Percentiles rank a stretch among this genome's conserved stretches.
phyloP scores from a whole-genome alignment of 768 basidiomycete species.

The Hydnum rufescens region DNA sequence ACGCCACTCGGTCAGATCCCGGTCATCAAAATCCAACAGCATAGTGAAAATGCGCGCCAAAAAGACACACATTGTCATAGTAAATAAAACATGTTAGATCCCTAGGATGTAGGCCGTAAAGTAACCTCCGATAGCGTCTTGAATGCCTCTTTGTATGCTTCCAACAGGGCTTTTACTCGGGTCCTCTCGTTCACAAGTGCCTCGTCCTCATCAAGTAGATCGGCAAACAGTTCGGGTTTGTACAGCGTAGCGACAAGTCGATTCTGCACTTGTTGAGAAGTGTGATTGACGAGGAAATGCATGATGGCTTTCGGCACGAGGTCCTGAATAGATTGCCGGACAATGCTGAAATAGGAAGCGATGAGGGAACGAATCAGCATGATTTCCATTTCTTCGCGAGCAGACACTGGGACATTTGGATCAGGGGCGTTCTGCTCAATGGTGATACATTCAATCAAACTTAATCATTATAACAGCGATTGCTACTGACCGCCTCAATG shows the following conservation, averaged over 20 bases:
- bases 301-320: slow-evolving; percentile 95
- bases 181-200: slow-evolving; percentile 81
- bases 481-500: slow-evolving; percentile 76
- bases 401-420: slow-evolving; percentile 42
- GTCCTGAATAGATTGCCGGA: slow-evolving; percentile 92
- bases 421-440: slow-evolving; percentile 28
- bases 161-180: slow-evolving; percentile 81
- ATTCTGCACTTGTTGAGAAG: slow-evolving; percentile 93
- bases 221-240: slow-evolving; percentile 81
- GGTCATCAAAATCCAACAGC: too few relatives aligned
- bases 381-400: slow-evolving; percentile 93
- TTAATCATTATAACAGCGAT: not conserved
- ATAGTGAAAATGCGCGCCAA: too few relatives aligned
- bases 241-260: slow-evolving; percentile 86
- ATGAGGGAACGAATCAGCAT: slow-evolving; percentile 87
- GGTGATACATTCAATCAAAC: not conserved
- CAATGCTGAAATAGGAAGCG: slow-evolving; percentile 86
- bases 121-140: slow-evolving; percentile 70
- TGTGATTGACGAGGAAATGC: slow-evolving; percentile 93
- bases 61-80: too few relatives aligned
- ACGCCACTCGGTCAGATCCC: too few relatives aligned
- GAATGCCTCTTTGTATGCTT: slow-evolving; percentile 91
- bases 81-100: too few relatives aligned
- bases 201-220: slow-evolving; percentile 90
- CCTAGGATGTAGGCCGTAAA: slow-evolving; percentile 25